A percentile compares a stretch with the other conserved stretches of the same genome.
Evolutionary conservation across 306 rosid species (phyloP).

Genomic region (Trifolium dubium): DNA sequence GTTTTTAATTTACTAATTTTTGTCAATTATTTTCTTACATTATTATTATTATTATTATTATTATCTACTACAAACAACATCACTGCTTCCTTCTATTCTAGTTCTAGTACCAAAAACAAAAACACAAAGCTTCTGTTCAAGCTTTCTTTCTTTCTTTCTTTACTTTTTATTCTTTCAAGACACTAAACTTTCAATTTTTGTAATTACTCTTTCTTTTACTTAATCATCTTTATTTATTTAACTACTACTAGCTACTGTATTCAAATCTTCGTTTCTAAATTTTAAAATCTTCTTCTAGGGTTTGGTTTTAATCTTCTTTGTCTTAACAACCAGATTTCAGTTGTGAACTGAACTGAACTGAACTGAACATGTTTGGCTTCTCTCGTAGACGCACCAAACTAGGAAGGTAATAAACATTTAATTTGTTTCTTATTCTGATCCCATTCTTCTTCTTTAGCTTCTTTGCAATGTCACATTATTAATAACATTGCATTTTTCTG

Average conservation of each 20-base stretch:
- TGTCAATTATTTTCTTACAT: too few relatives aligned
- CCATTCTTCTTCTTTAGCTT: too few relatives aligned
- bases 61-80: too few relatives aligned
- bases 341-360: neutral
- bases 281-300: neutral
- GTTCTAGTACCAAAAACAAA: too few relatives aligned
- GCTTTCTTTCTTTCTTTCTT: neutral
- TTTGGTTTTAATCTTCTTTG: neutral
- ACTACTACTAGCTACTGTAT: too few relatives aligned
- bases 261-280: too few relatives aligned
- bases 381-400: constrained; percentile 87
- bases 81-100: neutral
- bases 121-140: too few relatives aligned
- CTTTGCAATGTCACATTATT: neutral
- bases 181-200: neutral
- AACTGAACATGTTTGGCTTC: constrained; percentile 70
- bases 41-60: neutral
- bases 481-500: neutral
- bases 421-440: neutral
- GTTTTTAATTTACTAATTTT: neutral
- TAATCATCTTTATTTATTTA: too few relatives aligned
- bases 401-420: constrained; percentile 58
- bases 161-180: neutral
- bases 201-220: too few relatives aligned
- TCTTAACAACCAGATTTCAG: neutral